Conservation (phyloP, 2,329 filamentous ascomycete genomes). For the Coleophoma crateriformis region DNA sequence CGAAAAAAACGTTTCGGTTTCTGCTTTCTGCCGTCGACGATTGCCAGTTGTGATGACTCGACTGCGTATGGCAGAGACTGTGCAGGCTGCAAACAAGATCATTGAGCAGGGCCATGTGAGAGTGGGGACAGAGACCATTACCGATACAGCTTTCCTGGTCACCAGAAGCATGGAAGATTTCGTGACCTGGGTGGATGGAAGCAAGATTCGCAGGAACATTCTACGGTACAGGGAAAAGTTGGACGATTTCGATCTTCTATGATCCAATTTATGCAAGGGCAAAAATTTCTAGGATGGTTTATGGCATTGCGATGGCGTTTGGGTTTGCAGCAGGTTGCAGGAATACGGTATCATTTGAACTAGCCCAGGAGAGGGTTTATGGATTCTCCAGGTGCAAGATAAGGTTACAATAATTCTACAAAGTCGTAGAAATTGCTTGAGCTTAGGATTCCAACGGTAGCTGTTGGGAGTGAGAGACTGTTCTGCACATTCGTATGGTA, state of each 20-base stretch:
- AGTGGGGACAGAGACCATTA: constrained; percentile 84
- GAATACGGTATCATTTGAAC: too few species aligned
- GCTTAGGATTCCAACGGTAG: too few species aligned
- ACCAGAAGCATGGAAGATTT: constrained; percentile 91
- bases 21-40: constrained; percentile 76
- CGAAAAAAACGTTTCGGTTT: constrained; percentile 84
- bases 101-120: constrained; percentile 93
- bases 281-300: too few species aligned
- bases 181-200: constrained; percentile 91
- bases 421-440: too few species aligned
- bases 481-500: too few species aligned
- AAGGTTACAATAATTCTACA: too few species aligned
- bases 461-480: too few species aligned
- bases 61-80: constrained; percentile 84
- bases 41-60: constrained; percentile 89
- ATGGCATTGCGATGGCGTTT: too few species aligned
- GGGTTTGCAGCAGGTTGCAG: too few species aligned
- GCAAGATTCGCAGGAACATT: constrained; percentile 95
- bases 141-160: constrained; percentile 84
- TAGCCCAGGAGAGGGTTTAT: too few species aligned
- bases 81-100: constrained; percentile 78
- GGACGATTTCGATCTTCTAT: constrained; percentile 92
- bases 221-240: constrained; percentile 92
- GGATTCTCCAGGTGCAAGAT: too few species aligned
- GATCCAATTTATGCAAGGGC: constrained; percentile 19